These are phyloP conservation scores for Acanthamoeba lugdunensis DNA, from an alignment of 208 protist species.

Conservation along the genomic window DNA sequence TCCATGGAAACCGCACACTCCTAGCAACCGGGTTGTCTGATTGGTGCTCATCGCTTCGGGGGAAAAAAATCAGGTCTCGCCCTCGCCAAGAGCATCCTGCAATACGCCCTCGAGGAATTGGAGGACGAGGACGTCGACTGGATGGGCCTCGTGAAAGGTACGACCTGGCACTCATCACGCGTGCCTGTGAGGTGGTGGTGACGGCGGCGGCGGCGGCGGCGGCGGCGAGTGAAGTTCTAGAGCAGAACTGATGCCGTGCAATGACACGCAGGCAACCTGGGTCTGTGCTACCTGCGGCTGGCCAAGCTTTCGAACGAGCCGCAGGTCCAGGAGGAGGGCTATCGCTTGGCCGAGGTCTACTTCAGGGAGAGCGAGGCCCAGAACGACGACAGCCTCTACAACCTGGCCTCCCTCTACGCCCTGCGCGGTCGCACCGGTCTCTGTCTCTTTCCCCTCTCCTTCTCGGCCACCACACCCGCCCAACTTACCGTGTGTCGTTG, in stretches of 20 bases:
- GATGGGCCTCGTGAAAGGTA: neutral
- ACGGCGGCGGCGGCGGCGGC: too few species aligned
- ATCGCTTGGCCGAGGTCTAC: neutral
- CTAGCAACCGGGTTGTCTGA: too few species aligned
- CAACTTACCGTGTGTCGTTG: too few species aligned
- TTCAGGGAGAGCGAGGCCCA: constrained; percentile 16
- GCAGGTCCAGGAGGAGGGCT: neutral
- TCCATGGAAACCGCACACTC: too few species aligned
- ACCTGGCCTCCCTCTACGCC: constrained; percentile 18
- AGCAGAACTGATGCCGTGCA: too few species aligned
- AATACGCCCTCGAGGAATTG: neutral
- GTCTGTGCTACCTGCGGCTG: neutral
- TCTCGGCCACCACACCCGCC: neutral
- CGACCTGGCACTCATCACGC: neutral
- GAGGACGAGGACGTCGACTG: neutral
- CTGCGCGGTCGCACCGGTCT: neutral
- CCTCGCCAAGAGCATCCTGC: neutral
- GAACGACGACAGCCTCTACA: constrained; percentile 37
- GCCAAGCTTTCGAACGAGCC: neutral
- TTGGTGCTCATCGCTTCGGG: too few species aligned
- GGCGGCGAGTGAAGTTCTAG: too few species aligned
- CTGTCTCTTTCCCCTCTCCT: neutral
- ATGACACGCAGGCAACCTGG: neutral
- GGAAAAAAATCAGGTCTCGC: neutral
- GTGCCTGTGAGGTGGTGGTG: too few species aligned